These are phyloP conservation scores for Pyrenochaeta sp. DNA, from an alignment of 2,329 filamentous ascomycete genomes.

Conservation along the genomic window DNA sequence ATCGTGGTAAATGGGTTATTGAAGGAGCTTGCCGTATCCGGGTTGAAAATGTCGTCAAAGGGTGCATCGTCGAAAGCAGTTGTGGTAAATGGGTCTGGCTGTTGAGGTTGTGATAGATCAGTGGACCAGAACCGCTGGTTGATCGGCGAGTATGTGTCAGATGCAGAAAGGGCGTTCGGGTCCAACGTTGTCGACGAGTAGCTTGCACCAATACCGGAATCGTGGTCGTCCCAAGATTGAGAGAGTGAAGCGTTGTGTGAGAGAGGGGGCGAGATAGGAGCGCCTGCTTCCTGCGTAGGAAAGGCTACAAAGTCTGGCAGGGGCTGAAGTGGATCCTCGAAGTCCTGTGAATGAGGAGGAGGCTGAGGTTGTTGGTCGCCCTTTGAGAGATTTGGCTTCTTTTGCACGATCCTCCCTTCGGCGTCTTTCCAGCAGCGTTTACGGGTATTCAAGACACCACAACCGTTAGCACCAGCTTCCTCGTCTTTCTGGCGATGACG, in stretches of 20 bases:
- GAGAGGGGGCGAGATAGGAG: slow-evolving; percentile 45
- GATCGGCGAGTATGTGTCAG: slow-evolving; percentile 31
- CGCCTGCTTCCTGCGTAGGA: slow-evolving; percentile 24
- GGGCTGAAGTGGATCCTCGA: slow-evolving; percentile 21
- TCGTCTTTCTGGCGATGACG: slow-evolving; percentile 63
- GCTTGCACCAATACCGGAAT: slow-evolving; percentile 31
- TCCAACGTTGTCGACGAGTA: slow-evolving; percentile 27
- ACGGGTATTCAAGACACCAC: slow-evolving; percentile 61
- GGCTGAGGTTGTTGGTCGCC: slow-evolving; percentile 12
- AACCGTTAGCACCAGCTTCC: slow-evolving; percentile 62
- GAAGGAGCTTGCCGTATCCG: slow-evolving; percentile 69
- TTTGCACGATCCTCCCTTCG: slow-evolving; percentile 61
- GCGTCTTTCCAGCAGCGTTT: slow-evolving; percentile 62
- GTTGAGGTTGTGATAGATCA: slow-evolving; percentile 38
- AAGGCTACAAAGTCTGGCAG: slow-evolving; percentile 31
- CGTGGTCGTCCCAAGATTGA: slow-evolving; percentile 38
- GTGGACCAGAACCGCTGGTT: slow-evolving; percentile 44
- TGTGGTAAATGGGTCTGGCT: slow-evolving; percentile 29
- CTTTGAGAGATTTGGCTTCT: slow-evolving; percentile 39
- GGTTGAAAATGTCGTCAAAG: slow-evolving; percentile 65
- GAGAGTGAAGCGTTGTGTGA: slow-evolving; percentile 38
- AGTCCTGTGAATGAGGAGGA: slow-evolving; percentile 8
- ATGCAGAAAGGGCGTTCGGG: slow-evolving; percentile 22
- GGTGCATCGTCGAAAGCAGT: slow-evolving; percentile 42
- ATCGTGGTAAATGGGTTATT: slow-evolving; percentile 71